Evolutionary conservation across 257 asterid genomes (phyloP), one percentile per base, ranked within the genome.

Genomic region (Nicotiana undulata): DNA sequence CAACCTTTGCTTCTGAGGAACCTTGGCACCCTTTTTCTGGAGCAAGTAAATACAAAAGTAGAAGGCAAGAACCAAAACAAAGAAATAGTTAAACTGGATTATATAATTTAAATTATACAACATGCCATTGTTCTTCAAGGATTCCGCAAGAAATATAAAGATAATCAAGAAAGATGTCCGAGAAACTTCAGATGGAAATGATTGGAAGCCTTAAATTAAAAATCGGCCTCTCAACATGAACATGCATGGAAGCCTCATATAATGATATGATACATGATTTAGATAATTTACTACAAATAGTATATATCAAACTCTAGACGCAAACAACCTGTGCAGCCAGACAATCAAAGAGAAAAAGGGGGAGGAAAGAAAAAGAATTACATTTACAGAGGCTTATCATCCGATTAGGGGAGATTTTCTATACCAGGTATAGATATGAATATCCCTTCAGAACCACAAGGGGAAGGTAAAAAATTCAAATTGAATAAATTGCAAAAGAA

Each of bases 331-430:
- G 85, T 85, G 86, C 89, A 89, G 83, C 87, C 88, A 87, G 81
- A 83, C 79, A 60, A 81, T 79, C 44, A 26, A 16, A 80, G 68
- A 75, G 82, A 32, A 83, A 67, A 82, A 84, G 53, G 74, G 70
- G 66, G 77, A 0, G 34, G 7, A 29, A 75, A 65, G 51, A 81
- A 84, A 66, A 61, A 83, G 83, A 74, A 82, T 77, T 84, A 83
- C 89, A 93, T 91, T 89, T 93, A 92, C 96, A 92, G 24, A 58
- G 85, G 87, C 80, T 85, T 84, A 81, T 63, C 85, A 84, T 77
- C 84, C 44, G 75, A 87, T 88, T 81, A 84, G 63, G 82, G 80
- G 66, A 82, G 83, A 59, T 85, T 76, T 74, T 77, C 83, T 80
- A 34, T 80, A 85, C 70, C 81, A 20, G 75, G 66, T 26, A 52